phyloP scores from a whole-genome alignment of 352 stramenopile genomes.

The Phytophthora vignae region DNA sequence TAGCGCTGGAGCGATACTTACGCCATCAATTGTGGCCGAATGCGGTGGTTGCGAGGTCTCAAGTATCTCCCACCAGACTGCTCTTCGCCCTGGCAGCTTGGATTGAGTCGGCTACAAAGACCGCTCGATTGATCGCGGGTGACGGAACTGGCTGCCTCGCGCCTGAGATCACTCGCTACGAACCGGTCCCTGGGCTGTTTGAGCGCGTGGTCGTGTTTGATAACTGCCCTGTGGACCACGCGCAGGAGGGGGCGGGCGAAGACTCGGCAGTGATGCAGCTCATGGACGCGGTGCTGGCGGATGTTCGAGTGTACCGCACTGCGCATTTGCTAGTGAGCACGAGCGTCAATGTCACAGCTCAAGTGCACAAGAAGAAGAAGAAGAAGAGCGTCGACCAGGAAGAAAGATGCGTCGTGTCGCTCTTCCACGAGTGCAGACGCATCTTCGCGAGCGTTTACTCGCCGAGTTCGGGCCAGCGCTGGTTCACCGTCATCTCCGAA shows the following conservation, averaged over 20 bases:
- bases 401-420: constrained; percentile 62
- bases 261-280: constrained; percentile 52
- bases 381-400: constrained; percentile 24
- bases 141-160: constrained; percentile 55
- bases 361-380: constrained; percentile 13
- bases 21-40: constrained; percentile 61
- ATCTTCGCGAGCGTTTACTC: constrained; percentile 80
- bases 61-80: constrained; percentile 33
- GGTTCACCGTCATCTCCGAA: constrained; percentile 64
- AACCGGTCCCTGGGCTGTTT: constrained; percentile 68
- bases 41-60: constrained; percentile 37
- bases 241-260: constrained; percentile 29
- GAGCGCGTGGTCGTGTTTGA: constrained; percentile 64
- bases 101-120: constrained; percentile 47
- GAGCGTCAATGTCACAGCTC: background rate
- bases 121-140: constrained; percentile 44
- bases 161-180: constrained; percentile 56
- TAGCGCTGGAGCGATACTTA: constrained; percentile 66
- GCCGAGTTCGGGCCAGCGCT: constrained; percentile 53
- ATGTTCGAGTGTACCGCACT: constrained; percentile 73
- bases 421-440: constrained; percentile 77
- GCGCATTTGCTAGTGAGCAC: constrained; percentile 43
- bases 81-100: constrained; percentile 62
- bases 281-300: constrained; percentile 64
- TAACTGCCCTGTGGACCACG: constrained; percentile 35